Conservation (phyloP, 441 rosid genomes). For the Populus hybrid region DNA sequence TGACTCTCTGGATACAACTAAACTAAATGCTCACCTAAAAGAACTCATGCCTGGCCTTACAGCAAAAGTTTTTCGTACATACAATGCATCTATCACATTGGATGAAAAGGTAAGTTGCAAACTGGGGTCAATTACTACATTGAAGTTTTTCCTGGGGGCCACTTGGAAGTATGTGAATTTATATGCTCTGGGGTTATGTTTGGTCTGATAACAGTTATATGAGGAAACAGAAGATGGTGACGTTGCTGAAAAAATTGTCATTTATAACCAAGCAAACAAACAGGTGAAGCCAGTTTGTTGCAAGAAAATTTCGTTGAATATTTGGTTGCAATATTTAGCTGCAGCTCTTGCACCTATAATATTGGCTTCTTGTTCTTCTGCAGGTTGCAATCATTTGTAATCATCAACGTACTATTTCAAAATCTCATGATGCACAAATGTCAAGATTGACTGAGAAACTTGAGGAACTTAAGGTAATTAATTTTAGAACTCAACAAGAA, state of each 20-base stretch:
- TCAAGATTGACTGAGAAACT: conserved; percentile 78
- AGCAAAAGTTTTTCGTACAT: conserved; percentile 98
- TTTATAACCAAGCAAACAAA: conserved; percentile 88
- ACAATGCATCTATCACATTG: conserved; percentile 93
- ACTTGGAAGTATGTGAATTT: not conserved
- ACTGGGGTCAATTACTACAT: conserved; percentile 5
- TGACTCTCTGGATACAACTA: conserved; percentile 81
- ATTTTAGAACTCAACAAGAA: not conserved
- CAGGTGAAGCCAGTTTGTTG: conserved; percentile 46
- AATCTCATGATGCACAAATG: conserved; percentile 84
- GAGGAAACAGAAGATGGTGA: conserved; percentile 88
- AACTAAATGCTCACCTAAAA: conserved; percentile 91
- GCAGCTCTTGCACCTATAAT: not conserved
- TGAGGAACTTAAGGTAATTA: conserved; percentile 71
- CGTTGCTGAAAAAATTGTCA: conserved; percentile 68
- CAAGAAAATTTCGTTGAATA: not conserved
- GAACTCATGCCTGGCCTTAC: conserved; percentile 99
- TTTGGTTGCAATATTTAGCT: not conserved
- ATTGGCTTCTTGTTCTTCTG: conserved; percentile 24
- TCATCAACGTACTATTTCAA: conserved; percentile 95
- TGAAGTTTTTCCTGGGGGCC: not conserved
- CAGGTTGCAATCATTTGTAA: conserved; percentile 99
- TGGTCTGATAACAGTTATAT: conserved; percentile 53
- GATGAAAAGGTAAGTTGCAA: conserved; percentile 68
- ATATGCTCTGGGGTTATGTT: conserved; percentile 6